Evolutionary conservation across 2,329 filamentous ascomycete species (phyloP).

Genomic region (Cytospora mali): DNA sequence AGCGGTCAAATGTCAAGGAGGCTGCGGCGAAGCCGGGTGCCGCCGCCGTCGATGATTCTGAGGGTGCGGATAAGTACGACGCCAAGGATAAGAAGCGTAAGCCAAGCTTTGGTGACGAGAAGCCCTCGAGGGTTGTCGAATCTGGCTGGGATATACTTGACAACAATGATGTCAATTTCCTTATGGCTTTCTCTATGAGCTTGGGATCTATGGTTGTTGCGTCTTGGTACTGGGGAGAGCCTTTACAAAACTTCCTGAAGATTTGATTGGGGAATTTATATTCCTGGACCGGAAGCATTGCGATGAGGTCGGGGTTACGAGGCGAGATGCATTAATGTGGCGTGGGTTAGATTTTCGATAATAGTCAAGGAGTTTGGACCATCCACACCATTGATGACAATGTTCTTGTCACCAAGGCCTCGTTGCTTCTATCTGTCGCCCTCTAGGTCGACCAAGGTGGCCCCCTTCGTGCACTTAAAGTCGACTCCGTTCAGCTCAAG

Average conservation of each 20-base stretch:
- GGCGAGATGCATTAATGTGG: neutral
- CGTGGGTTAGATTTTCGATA: neutral
- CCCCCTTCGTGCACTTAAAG: too few species aligned
- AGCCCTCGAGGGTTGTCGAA: slow-evolving; percentile 65
- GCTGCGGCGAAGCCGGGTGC: slow-evolving; percentile 42
- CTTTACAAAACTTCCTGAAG: slow-evolving; percentile 48
- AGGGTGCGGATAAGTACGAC: slow-evolving; percentile 49
- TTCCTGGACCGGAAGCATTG: neutral
- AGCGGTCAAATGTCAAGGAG: slow-evolving; percentile 45
- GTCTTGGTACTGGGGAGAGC: slow-evolving; percentile 62
- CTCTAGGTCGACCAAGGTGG: neutral
- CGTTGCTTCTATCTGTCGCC: neutral
- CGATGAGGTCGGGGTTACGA: neutral
- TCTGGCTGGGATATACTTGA: slow-evolving; percentile 76
- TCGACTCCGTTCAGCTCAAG: too few species aligned
- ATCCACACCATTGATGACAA: neutral
- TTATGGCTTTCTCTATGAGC: slow-evolving; percentile 87
- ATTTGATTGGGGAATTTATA: slow-evolving; percentile 30
- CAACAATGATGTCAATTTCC: slow-evolving; percentile 93
- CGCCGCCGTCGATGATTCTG: slow-evolving; percentile 37
- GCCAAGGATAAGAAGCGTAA: slow-evolving; percentile 52
- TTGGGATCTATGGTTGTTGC: slow-evolving; percentile 71
- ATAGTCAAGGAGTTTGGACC: neutral
- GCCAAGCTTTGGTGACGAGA: slow-evolving; percentile 56
- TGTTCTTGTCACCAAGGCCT: neutral